Percentiles rank a stretch among this genome's conserved stretches.
Evolutionary conservation across 345 rosid genomes (phyloP).

Genomic region (Theobroma cacao): DNA sequence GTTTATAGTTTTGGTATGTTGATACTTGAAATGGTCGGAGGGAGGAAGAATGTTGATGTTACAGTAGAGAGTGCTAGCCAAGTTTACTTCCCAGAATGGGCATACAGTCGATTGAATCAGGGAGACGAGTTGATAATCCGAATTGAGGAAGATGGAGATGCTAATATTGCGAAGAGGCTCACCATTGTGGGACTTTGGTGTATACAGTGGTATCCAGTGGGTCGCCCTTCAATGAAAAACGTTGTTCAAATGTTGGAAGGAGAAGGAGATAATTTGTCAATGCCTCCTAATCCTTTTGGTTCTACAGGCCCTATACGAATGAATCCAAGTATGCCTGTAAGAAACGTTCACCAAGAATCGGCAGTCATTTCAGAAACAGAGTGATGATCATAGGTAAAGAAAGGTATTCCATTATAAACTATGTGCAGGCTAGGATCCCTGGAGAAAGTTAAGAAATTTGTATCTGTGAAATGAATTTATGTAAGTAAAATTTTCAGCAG

Average conservation of each 20-base stretch:
- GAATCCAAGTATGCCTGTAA: not conserved
- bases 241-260: slow-evolving; percentile 25
- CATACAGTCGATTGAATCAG: not conserved
- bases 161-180: slow-evolving; percentile 18
- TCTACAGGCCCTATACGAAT: not conserved
- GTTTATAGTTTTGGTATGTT: slow-evolving; percentile 14
- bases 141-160: slow-evolving; percentile 8
- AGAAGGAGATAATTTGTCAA: not conserved
- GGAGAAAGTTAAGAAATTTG: not conserved
- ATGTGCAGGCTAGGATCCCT: not conserved
- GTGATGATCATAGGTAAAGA: not conserved
- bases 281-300: slow-evolving; percentile 13
- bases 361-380: not conserved
- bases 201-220: slow-evolving; percentile 19
- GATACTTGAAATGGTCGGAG: slow-evolving; percentile 29
- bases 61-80: not conserved
- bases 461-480: not conserved
- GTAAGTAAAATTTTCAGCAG: not conserved
- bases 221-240: slow-evolving; percentile 24
- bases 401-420: not conserved
- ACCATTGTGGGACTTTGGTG: slow-evolving; percentile 17
- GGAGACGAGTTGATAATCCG: slow-evolving; percentile 12
- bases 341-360: not conserved
- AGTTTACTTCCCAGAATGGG: slow-evolving; percentile 17
- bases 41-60: slow-evolving; percentile 15